Evolutionary conservation across 495 filamentous ascomycete genomes (phyloP), one percentile per base, ranked within the genome.

Genomic region (Parmelia sp.): DNA sequence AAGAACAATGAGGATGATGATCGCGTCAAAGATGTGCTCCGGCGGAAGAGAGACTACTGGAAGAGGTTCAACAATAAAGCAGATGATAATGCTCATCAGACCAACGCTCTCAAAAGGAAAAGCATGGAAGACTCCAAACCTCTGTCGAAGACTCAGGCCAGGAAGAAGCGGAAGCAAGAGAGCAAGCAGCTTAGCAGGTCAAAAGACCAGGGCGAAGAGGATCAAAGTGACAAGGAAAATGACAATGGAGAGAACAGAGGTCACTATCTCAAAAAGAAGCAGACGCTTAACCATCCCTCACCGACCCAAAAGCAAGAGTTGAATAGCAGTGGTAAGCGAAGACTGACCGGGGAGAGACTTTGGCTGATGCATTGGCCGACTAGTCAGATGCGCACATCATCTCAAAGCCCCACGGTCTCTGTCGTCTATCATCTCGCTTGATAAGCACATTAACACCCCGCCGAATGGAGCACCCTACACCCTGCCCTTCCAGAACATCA

Each of bases 401-500:
- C 65, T 65, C 12, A 71, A 74, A 23, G 71, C 69, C 33, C 21
- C 47, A 42, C 69, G 70, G 19, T 68, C 75, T 8, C 61, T 83
- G n/a, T 74, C 77, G n/a, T 71, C 71, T 23, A 80, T 83, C 29
- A 53, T 80, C 23, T 68, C 73, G 35, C 76, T 74, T 33, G 68
- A 75, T 55, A 73, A 68, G n/a, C 75, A 81, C 58, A 65, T 74
- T 2, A 78, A 77, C 29, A 76, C 66, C 61, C 78, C 68, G 65
- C 80, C 67, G 4, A 74, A 76, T 17, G 81, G 79, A 4, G 71
- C 76, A 25, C 72, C 67, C 45, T 85, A 74, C 65, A 68, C 66
- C 58, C 80, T 81, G 59, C 86, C 91, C 2, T 96, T 96, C 69
- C 80, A 86, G 49, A 91, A 91, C 71, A 72, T 82, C 59, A 89